Base-by-base conservation (phyloP, 306 rosid genomes). In the Fragaria vesca region DNA sequence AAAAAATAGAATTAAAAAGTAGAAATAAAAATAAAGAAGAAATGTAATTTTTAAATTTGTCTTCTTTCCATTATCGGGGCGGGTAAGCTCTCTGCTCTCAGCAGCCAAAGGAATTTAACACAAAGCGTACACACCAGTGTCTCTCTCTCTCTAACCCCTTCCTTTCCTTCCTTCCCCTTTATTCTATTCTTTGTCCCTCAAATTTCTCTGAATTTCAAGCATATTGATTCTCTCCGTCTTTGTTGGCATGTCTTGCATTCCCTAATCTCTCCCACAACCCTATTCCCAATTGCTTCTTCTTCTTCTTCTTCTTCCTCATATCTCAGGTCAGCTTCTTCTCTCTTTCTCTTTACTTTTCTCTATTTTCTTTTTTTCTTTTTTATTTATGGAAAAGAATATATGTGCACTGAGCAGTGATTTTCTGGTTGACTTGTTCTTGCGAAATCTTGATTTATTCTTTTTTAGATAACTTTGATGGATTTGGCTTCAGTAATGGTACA, bases 51-150 rank as follows among this genome's bases (percentile, higher is more conserved):
- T 38, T 38, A 38, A 38, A 38, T 38, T 38, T 38, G 42, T 38
- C 1, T 38, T 38, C 7, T 38, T 38, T 38, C 42, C 70, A 51
- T 71, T 34, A 34, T 36, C 65, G 21, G 75, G 18, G 79, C 70
- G 76, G 76, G 83, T 73, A 82, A 81, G 74, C 83, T 84, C 83
- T 84, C 85, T 62, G 67, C 71, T 74, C 61, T 7, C 84, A 50
- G 84, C 80, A 65, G 55, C 84, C 72, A 78, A 76, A 80, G 86
- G 75, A 66, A 77, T 78, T 79, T 82, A 79, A 81, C 85, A 78
- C 80, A 83, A 85, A 70, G 62, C 91, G 86, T 88, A 87, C 83
- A 81, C 78, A 58, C 80, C 76, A 82, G 86, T 55, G 58, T 28
- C 74, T 66, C 47, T 57, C 47, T 71, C 69, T 2, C 21, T 5